These are phyloP conservation scores for Diospyros lotus DNA, from an alignment of 148 eudicot genomes.

Conservation along the genomic window DNA sequence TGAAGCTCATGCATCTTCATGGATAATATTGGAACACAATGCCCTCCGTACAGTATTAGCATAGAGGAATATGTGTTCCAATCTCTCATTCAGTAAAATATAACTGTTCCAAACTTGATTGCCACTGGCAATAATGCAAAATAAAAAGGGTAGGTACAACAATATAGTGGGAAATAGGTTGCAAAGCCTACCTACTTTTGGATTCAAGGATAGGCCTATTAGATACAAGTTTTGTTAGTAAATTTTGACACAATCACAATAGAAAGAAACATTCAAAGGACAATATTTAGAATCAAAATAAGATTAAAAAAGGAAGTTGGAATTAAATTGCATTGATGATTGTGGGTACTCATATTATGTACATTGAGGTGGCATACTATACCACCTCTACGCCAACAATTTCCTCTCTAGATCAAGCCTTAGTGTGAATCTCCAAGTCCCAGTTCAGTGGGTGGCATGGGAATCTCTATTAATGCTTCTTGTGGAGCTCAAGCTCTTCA, in stretches of 20 bases:
- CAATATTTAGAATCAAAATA: background rate
- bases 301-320: background rate
- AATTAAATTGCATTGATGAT: background rate
- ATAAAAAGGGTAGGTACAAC: background rate
- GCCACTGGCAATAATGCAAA: background rate
- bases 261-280: background rate
- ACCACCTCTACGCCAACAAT: too few relatives aligned
- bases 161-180: background rate
- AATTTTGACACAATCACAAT: background rate
- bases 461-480: too few relatives aligned
- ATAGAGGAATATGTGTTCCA: background rate
- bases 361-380: too few relatives aligned
- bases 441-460: too few relatives aligned
- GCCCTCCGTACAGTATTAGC: background rate
- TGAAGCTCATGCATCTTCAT: background rate
- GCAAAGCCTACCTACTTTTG: constrained; percentile 7
- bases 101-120: background rate
- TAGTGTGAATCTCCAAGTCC: too few relatives aligned
- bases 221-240: background rate
- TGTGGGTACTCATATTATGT: too few relatives aligned
- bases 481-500: too few relatives aligned
- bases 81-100: background rate
- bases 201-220: background rate
- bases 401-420: too few relatives aligned
- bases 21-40: background rate